Evolutionary conservation across 108 stramenopile genomes (phyloP).

Genomic region (Discostella pseudostelligera): DNA sequence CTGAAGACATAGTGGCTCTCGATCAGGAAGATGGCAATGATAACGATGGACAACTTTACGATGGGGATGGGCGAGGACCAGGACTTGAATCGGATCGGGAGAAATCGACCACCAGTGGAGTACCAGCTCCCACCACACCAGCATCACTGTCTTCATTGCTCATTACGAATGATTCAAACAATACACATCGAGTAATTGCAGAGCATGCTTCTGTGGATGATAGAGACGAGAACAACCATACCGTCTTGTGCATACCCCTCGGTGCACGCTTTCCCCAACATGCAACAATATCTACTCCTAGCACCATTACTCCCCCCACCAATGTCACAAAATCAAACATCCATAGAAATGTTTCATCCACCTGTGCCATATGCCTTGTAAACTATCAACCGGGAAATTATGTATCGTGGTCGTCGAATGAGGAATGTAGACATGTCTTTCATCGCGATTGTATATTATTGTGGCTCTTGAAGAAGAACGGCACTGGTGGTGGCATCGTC

Average conservation of each 20-base stretch:
- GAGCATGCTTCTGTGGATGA: conserved; percentile 1
- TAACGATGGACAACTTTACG: no score
- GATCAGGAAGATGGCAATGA: no score
- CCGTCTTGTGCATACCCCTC: conserved; percentile 27
- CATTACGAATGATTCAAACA: conserved; percentile 4
- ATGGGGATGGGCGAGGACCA: no score
- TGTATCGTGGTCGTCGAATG: conserved; percentile 74
- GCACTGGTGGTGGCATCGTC: background rate
- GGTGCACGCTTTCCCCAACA: background rate
- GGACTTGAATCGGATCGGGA: no score
- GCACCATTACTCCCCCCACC: background rate
- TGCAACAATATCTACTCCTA: background rate
- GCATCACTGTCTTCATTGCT: conserved; percentile 4
- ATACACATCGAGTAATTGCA: background rate
- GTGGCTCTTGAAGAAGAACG: conserved; percentile 61
- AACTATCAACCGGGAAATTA: conserved; percentile 56
- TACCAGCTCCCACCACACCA: background rate
- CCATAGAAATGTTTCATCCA: conserved; percentile 47
- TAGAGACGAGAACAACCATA: conserved; percentile 25
- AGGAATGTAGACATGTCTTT: conserved; percentile 68
- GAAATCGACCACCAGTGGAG: no score
- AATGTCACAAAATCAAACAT: background rate
- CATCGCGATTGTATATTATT: conserved; percentile 76
- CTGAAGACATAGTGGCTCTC: no score
- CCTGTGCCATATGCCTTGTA: conserved; percentile 76